Conservation (phyloP, 2,329 filamentous ascomycete genomes). For the Clarireedia hainanense region DNA sequence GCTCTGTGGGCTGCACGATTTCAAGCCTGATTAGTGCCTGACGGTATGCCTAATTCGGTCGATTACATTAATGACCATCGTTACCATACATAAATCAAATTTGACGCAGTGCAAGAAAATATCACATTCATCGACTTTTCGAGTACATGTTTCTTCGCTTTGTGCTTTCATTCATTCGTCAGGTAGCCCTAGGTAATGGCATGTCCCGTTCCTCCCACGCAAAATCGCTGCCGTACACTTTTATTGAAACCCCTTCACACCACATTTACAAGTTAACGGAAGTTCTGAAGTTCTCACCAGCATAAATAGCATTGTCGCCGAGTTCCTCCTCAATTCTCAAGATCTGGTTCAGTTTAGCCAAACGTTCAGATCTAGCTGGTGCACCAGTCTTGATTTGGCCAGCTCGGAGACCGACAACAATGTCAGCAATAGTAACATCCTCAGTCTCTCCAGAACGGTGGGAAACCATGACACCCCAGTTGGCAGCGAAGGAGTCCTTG, state of each 20-base stretch:
- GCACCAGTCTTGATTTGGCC: constrained; percentile 99
- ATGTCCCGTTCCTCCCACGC: not conserved
- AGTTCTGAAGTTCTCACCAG: constrained; percentile 85
- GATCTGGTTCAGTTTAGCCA: constrained; percentile 99
- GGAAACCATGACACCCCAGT: constrained; percentile 99
- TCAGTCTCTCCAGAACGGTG: constrained; percentile 99
- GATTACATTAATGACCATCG: not conserved
- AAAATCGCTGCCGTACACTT: not conserved
- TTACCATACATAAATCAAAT: too few relatives aligned
- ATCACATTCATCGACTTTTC: too few relatives aligned
- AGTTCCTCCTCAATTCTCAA: constrained; percentile 99
- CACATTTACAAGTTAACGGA: constrained; percentile 72
- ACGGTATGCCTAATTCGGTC: not conserved
- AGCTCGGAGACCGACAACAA: constrained; percentile 90
- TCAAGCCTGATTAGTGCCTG: not conserved
- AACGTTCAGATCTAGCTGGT: constrained; percentile 90
- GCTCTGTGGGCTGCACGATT: not conserved
- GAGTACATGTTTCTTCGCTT: not conserved
- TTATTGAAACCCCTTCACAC: not conserved
- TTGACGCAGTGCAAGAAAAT: too few relatives aligned
- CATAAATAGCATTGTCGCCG: constrained; percentile 82
- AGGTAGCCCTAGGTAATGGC: constrained; percentile 1
- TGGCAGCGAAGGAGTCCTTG: constrained; percentile 93
- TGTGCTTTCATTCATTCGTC: constrained; percentile 6
- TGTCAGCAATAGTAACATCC: constrained; percentile 98